Base-by-base conservation (phyloP, 768 basidiomycete genomes). In the Termitomyces sp. region DNA sequence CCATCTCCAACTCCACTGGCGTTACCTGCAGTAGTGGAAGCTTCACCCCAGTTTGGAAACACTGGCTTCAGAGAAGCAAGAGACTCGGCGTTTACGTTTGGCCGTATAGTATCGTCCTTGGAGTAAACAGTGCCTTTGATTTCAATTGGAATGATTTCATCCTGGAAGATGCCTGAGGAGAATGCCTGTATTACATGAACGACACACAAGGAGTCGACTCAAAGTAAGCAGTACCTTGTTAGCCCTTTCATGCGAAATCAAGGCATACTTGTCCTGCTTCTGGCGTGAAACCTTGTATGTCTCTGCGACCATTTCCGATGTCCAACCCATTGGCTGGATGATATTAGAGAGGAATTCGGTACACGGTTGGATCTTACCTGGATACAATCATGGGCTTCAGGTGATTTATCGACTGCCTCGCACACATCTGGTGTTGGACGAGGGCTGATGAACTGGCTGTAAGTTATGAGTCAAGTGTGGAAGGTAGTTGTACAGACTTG, bases 1-100 rank as follows among this genome's bases (percentile, higher is more conserved):
- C 97, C 96, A 67, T 99, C 96, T 2, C 95, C 94, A 16, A 98
- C 77, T 10, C 90, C 90, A 60, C 90, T 92, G 0, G 92, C 88
- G 66, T 94, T 94, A 6, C 91, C 92, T 22, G 89, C 91, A 1
- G 91, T 92, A 0, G 88, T 90, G 2, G 82, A 78, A 4, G 79
- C 69, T 31, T 79, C 71, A 20, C 86, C 89, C 88, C 91, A 92
- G 24, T 87, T 77, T 9, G 87, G 85, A 71, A 98, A 99, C 3
- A 83, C 94, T 5, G 95, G 86, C 68, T 95, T 96, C 62, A 98
- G 76, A 60, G 81, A 81, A 20, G 83, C 69, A 15, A 99, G 82
- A 1, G 84, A 83, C 64, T 95, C 90, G 49, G 78, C 69, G 8
- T 89, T 94, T 20, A 94, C 90, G 7, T 90, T 92, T 15, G 81